Percentiles rank a stretch among this genome's conserved stretches.
Conservation (phyloP, 345 rosid genomes). For the Theobroma cacao region DNA sequence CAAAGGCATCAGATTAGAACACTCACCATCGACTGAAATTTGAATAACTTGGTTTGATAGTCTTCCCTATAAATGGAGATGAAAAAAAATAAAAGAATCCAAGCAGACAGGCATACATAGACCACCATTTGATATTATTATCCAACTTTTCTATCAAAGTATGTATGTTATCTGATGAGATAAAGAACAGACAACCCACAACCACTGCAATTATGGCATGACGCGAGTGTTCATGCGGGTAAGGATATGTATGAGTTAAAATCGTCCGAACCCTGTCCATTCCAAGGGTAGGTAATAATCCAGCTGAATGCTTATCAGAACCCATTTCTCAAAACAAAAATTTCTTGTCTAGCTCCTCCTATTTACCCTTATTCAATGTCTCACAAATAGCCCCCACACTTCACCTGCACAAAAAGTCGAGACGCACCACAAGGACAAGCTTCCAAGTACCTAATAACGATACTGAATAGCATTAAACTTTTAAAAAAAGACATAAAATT, state of each 20-base stretch:
- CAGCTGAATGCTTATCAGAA: constrained; percentile 46
- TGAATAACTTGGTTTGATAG: constrained; percentile 90
- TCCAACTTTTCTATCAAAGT: constrained; percentile 91
- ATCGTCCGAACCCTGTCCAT: constrained; percentile 96
- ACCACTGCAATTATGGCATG: constrained; percentile 94
- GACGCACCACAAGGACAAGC: constrained; percentile 11
- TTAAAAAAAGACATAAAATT: background rate
- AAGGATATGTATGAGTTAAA: constrained; percentile 79
- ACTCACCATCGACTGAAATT: constrained; percentile 96
- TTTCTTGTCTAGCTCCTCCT: background rate
- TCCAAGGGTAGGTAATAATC: constrained; percentile 53
- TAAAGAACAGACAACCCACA: constrained; percentile 92
- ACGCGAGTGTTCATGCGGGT: constrained; percentile 97
- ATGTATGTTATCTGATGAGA: constrained; percentile 95
- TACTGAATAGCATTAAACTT: background rate
- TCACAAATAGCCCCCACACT: constrained; percentile 17
- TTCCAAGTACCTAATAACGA: constrained; percentile 22
- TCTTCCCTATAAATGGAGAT: constrained; percentile 93
- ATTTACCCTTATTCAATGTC: constrained; percentile 7
- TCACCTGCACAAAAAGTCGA: constrained; percentile 18
- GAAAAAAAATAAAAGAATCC: constrained; percentile 99
- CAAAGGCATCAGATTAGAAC: background rate
- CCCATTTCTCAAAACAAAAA: constrained; percentile 37
- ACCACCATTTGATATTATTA: constrained; percentile 94
- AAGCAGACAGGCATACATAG: constrained; percentile 95